Conservation (phyloP, 2,329 filamentous ascomycete genomes). For the Monilinia aucupariae region DNA sequence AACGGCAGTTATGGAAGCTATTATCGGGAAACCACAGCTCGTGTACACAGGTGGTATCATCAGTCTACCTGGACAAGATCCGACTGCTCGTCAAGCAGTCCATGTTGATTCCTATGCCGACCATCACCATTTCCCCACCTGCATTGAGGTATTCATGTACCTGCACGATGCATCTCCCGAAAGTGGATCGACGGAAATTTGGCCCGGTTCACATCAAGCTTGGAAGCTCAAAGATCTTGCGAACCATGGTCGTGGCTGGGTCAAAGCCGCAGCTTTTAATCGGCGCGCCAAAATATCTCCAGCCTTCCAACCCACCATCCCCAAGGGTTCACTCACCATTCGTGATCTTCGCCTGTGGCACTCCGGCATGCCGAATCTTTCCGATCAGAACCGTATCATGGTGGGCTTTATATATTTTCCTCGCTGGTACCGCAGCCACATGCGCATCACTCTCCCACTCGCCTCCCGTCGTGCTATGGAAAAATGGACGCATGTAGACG, state of each 20-base stretch:
- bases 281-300: conserved; percentile 16
- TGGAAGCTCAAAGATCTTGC: conserved; percentile 7
- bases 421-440: conserved; percentile 16
- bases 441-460: background rate
- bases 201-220: conserved; percentile 42
- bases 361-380: conserved; percentile 54
- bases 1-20: conserved; percentile 31
- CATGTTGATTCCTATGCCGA: conserved; percentile 55
- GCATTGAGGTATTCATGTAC: conserved; percentile 43
- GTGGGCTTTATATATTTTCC: conserved; percentile 36
- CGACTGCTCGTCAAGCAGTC: conserved; percentile 45
- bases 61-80: conserved; percentile 25
- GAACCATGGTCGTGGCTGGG: conserved; percentile 14
- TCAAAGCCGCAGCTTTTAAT: conserved; percentile 34
- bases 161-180: conserved; percentile 41
- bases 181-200: conserved; percentile 48
- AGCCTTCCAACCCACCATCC: conserved; percentile 13
- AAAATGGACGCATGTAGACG: conserved; percentile 9
- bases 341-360: conserved; percentile 36
- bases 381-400: conserved; percentile 47
- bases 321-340: conserved; percentile 18
- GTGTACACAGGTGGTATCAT: conserved; percentile 37
- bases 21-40: conserved; percentile 36
- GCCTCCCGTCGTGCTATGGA: background rate
- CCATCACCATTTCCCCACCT: conserved; percentile 46